Conservation (phyloP, 805 yeast genomes). For the Priceomyces fermenticarens region DNA sequence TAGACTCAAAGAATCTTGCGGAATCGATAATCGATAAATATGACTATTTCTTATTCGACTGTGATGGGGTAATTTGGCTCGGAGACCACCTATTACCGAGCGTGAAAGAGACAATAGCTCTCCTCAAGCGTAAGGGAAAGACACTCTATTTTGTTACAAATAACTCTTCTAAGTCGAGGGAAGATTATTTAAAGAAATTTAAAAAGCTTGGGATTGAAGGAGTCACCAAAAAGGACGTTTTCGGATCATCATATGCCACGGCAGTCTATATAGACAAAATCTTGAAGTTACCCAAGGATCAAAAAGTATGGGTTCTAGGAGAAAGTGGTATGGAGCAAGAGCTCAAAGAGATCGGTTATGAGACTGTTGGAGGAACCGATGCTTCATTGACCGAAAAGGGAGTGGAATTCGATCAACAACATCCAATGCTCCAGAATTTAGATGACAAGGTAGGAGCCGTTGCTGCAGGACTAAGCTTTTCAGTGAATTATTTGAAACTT, state of each 20-base stretch:
- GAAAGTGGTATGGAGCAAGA: slow-evolving; percentile 85
- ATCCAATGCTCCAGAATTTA: slow-evolving; percentile 50
- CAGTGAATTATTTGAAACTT: slow-evolving; percentile 76
- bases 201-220: slow-evolving; percentile 51
- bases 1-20: slow-evolving; percentile 47
- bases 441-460: slow-evolving; percentile 85
- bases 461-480: slow-evolving; percentile 79
- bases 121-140: slow-evolving; percentile 56
- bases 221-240: slow-evolving; percentile 62
- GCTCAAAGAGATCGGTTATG: slow-evolving; percentile 68
- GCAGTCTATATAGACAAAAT: slow-evolving; percentile 83
- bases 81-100: slow-evolving; percentile 80
- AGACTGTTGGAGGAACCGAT: slow-evolving; percentile 81
- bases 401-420: slow-evolving; percentile 53
- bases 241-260: slow-evolving; percentile 89
- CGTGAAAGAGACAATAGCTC: slow-evolving; percentile 68
- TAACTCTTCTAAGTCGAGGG: slow-evolving; percentile 88
- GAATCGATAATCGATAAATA: slow-evolving; percentile 56
- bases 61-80: slow-evolving; percentile 97
- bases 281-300: slow-evolving; percentile 65
- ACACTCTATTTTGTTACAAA: slow-evolving; percentile 87
- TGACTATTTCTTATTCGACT: slow-evolving; percentile 90
- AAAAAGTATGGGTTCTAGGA: slow-evolving; percentile 88
- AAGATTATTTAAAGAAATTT: slow-evolving; percentile 74
- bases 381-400: slow-evolving; percentile 46